Base-by-base conservation (phyloP, 768 basidiomycete species). In the Phlebiopsis gigantea region DNA sequence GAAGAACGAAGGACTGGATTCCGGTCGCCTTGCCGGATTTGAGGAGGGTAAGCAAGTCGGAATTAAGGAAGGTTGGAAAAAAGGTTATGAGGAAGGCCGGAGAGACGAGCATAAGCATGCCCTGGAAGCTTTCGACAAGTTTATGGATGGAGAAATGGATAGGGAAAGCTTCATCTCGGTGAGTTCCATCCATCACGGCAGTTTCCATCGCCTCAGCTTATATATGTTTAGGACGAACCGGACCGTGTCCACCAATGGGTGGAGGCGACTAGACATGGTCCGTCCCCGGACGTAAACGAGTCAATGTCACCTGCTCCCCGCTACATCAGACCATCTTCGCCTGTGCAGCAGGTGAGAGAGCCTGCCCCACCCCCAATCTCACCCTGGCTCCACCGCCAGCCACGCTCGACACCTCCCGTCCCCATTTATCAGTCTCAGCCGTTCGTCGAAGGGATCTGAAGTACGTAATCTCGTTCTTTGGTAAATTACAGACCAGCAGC, bases 111-210 rank as follows among this genome's bases (percentile, higher is more conserved):
- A 81, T 28, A 68, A 70, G 45, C 77, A 75, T 59, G 84, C 82
- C 0, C 57, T 83, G 25, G 76, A 79, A 49, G 81, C 80, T 8
- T 83, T 87, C 69, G 81, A 86, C 66, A 72, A 72, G 39, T 81
- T 83, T 67, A 67, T 84, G 53, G 70, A 71, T 22, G 69, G 75
- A 61, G 79, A 83, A 57, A 67, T 72, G 59, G 71, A 63, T 41
- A 57, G 56, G 31, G 43, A 63, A 30, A 64, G 59, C 46, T 21
- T 61, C 24, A 46, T 43, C 17, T 41, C 22, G 41, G 58, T 55
- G 22, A 17, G 52, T 56, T 10, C 21, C 5, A 15, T 29, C 22
- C 2, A 26, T 28, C 14, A n/a, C 51, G 17, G 34, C 25, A 19
- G n/a, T n/a, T n/a, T n/a, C n/a, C n/a, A n/a, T n/a, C n/a, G 19